Evolutionary conservation across 2,329 filamentous ascomycete genomes (phyloP).

Genomic region (Bipolaris sorokiniana): DNA sequence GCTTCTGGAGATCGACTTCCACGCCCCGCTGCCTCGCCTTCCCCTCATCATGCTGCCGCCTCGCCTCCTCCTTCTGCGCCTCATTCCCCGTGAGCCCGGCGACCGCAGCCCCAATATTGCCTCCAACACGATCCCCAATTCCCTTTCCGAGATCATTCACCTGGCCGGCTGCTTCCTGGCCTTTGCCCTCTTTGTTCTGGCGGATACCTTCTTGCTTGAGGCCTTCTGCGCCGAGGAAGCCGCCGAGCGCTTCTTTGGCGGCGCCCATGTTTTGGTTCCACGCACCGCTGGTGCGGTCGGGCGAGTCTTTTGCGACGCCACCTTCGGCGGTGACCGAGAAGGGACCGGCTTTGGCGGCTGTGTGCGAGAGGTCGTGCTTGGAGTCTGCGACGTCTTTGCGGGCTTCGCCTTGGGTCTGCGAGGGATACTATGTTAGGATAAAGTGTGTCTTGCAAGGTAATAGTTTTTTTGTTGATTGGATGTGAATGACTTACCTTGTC

Average conservation of each 20-base stretch:
- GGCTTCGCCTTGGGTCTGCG: constrained; percentile 64
- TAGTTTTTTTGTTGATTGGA: no score
- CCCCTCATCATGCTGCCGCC: constrained; percentile 76
- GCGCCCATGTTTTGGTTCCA: constrained; percentile 92
- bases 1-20: constrained; percentile 79
- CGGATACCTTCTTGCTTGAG: constrained; percentile 75
- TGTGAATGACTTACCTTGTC: constrained; percentile 61
- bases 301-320: constrained; percentile 72
- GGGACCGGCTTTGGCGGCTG: constrained; percentile 75
- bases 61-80: constrained; percentile 67
- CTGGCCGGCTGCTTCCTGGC: constrained; percentile 83
- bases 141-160: constrained; percentile 75
- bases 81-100: constrained; percentile 76
- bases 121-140: constrained; percentile 61
- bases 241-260: constrained; percentile 81
- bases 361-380: constrained; percentile 77
- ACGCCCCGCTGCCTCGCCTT: constrained; percentile 85
- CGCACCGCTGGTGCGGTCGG: constrained; percentile 71
- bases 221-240: constrained; percentile 73
- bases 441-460: no score
- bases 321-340: constrained; percentile 72
- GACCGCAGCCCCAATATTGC: constrained; percentile 72
- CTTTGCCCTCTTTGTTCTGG: constrained; percentile 81
- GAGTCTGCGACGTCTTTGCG: constrained; percentile 69
- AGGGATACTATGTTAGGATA: constrained; percentile 31